Evolutionary conservation across 306 rosid species (phyloP).

Genomic region (Malus fusca): DNA sequence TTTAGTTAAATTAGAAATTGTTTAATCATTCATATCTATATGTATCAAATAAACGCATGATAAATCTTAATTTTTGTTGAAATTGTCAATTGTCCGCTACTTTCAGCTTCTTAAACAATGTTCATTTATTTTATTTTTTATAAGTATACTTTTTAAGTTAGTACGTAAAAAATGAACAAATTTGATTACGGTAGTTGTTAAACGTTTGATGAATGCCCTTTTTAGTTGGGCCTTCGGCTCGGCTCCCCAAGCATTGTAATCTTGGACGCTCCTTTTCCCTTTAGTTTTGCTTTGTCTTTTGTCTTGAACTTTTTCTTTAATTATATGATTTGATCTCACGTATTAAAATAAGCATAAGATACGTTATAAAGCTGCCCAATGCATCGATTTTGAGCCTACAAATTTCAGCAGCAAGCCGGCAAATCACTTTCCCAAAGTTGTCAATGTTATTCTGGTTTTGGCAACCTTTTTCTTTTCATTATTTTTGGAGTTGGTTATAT

Average conservation of each 20-base stretch:
- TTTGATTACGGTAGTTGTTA: neutral
- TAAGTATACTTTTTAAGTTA: too few species aligned
- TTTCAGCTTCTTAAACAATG: neutral
- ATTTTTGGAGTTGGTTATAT: too few species aligned
- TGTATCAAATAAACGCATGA: too few species aligned
- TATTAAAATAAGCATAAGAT: neutral
- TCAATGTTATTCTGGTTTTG: neutral
- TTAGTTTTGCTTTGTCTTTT: neutral
- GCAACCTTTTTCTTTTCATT: neutral
- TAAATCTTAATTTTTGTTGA: too few species aligned
- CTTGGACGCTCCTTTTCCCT: neutral
- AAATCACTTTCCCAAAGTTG: neutral
- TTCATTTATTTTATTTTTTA: too few species aligned
- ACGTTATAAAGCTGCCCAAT: neutral
- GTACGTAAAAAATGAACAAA: too few species aligned
- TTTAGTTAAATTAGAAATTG: too few species aligned
- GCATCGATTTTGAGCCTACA: neutral
- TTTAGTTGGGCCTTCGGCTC: neutral
- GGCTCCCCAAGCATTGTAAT: neutral
- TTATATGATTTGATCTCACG: neutral
- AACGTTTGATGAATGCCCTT: neutral
- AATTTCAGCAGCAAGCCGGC: neutral
- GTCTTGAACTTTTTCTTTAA: neutral
- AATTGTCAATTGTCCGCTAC: neutral
- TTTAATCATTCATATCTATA: too few species aligned